These are phyloP conservation scores for Amborella trichopoda DNA, from an alignment of 164 flowering plant species.

Conservation along the genomic window DNA sequence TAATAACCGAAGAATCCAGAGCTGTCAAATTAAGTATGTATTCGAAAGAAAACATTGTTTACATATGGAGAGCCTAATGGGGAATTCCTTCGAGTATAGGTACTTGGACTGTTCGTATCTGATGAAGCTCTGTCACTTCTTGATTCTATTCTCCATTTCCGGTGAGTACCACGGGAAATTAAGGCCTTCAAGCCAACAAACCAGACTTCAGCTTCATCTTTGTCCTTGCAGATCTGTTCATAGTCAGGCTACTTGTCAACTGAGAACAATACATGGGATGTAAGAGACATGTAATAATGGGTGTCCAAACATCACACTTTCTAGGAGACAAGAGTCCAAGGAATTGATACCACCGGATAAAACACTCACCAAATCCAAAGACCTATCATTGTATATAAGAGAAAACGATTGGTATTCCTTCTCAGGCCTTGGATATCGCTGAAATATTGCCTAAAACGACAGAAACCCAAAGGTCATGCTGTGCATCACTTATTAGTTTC, in stretches of 20 bases:
- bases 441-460: constrained; percentile 69
- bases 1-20: not conserved
- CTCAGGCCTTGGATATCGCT: constrained; percentile 86
- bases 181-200: constrained; percentile 94
- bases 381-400: constrained; percentile 57
- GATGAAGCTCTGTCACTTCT: constrained; percentile 94
- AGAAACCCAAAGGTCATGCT: not conserved
- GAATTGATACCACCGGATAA: too few species aligned
- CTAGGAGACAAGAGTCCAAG: too few species aligned
- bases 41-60: constrained; percentile 13
- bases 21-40: constrained; percentile 2
- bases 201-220: constrained; percentile 99
- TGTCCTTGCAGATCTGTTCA: constrained; percentile 96
- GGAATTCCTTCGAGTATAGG: constrained; percentile 22
- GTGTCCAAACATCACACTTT: too few species aligned
- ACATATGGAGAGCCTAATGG: constrained; percentile 29
- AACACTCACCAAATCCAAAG: constrained; percentile 76
- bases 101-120: constrained; percentile 26
- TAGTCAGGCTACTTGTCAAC: too few species aligned
- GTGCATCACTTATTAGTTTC: not conserved
- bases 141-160: constrained; percentile 90
- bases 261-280: too few species aligned
- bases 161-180: constrained; percentile 72
- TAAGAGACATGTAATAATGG: too few species aligned
- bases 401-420: constrained; percentile 96